These are phyloP conservation scores for Millerozyma acaciae DNA, from an alignment of 805 yeast species.

Conservation along the genomic window DNA sequence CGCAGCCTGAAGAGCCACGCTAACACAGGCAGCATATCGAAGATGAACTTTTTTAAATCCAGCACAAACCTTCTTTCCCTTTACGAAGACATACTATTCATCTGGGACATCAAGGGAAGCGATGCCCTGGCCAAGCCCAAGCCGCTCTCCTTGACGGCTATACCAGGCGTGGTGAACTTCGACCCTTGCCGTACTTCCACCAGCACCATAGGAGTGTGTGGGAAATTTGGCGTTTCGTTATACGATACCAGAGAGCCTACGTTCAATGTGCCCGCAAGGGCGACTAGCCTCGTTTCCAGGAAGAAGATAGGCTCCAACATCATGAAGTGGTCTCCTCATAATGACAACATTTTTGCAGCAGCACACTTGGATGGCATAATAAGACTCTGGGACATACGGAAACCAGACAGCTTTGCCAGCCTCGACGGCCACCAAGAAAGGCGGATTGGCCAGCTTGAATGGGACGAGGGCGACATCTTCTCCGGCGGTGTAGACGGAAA, in stretches of 20 bases:
- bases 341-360: conserved; percentile 62
- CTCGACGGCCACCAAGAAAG: conserved; percentile 54
- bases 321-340: conserved; percentile 61
- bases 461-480: conserved; percentile 52
- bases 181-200: conserved; percentile 46
- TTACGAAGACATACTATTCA: conserved; percentile 65
- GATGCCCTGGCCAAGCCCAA: conserved; percentile 34
- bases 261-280: conserved; percentile 28
- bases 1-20: conserved; percentile 17
- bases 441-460: conserved; percentile 51
- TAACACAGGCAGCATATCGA: conserved; percentile 20
- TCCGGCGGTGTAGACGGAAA: conserved; percentile 64
- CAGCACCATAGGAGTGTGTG: conserved; percentile 60
- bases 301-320: conserved; percentile 31
- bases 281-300: conserved; percentile 11
- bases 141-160: conserved; percentile 54
- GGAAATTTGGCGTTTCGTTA: conserved; percentile 69
- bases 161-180: conserved; percentile 48
- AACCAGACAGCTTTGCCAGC: conserved; percentile 48
- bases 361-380: conserved; percentile 55
- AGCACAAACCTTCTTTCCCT: conserved; percentile 48
- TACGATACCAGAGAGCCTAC: conserved; percentile 60
- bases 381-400: conserved; percentile 74
- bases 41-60: conserved; percentile 26
- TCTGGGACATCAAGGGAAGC: conserved; percentile 69